Percentiles rank a stretch among this genome's conserved stretches.
These are phyloP conservation scores for Trichoderma endophyticum DNA, from an alignment of 2,329 filamentous ascomycete genomes.

Conservation along the genomic window DNA sequence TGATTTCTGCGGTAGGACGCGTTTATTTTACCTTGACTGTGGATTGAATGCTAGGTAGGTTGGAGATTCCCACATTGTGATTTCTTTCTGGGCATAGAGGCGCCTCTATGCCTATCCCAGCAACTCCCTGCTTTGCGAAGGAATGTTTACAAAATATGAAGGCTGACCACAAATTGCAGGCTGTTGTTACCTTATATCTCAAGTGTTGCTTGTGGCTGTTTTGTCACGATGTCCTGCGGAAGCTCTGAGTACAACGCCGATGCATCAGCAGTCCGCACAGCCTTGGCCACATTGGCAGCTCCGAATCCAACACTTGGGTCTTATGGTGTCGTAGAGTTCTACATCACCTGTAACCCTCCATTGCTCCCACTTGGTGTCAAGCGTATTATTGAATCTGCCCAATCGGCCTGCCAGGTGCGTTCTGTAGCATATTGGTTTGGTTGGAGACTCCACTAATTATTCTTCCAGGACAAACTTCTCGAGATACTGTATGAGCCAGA, in stretches of 20 bases:
- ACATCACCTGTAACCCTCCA: constrained; percentile 35
- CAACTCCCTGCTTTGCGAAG: neutral
- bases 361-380: constrained; percentile 31
- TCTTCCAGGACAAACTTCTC: constrained; percentile 20
- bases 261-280: neutral
- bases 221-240: neutral
- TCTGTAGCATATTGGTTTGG: neutral
- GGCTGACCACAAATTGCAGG: neutral
- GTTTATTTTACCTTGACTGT: neutral
- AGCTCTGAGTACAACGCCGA: neutral
- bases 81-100: neutral
- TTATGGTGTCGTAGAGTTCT: constrained; percentile 30
- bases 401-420: neutral
- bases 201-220: neutral
- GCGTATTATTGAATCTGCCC: constrained; percentile 26
- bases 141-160: no score
- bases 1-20: no score
- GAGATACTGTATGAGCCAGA: constrained; percentile 39
- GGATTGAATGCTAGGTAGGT: neutral
- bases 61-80: neutral
- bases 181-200: neutral
- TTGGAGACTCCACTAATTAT: neutral
- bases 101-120: neutral
- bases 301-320: neutral
- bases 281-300: neutral